Evolutionary conservation across 2,329 filamentous ascomycete genomes (phyloP), one percentile per base, ranked within the genome.

Genomic region (Rugonectria rugulosa): DNA sequence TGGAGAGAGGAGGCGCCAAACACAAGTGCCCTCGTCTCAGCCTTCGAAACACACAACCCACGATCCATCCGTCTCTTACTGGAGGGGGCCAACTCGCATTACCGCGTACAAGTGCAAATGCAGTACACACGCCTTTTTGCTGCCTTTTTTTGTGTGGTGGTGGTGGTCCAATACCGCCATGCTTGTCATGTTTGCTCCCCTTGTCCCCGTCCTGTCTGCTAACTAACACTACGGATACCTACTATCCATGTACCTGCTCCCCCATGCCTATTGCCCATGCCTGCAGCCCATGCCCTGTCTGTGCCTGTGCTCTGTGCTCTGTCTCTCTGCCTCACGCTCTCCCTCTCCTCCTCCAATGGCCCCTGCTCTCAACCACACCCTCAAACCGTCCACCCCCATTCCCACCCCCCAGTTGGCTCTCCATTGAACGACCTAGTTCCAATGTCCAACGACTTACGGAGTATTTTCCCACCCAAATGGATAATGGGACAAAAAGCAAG

Each of bases 21-120:
- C n/a, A n/a, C n/a, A n/a, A n/a, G n/a, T n/a, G n/a, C n/a, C 55
- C 51, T 48, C 71, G 69, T 72, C 70, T 72, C 68, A 72, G 65
- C 66, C 63, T 59, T 54, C 59, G 67, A 70, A 70, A 68, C 63
- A 67, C 62, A 65, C n/a, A n/a, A n/a, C 53, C 70, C 71, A 70
- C 72, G 66, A 59, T 64, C 62, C 45, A 19, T 31, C 43, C n/a
- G 36, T 40, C 36, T 14, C 19, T 40, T 40, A 14, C 36, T 14
- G n/a, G 36, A 40, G 14, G 15, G 36, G 14, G 36, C 7, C 32
- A n/a, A 19, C 15, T 19, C 4, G 14, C 32, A 19, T 36, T 32
- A 32, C n/a, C n/a, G n/a, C n/a, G n/a, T n/a, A n/a, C n/a, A n/a
- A n/a, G n/a, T n/a, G n/a, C n/a, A n/a, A n/a, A n/a, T n/a, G n/a